Evolutionary conservation across 2,329 filamentous ascomycete species (phyloP).

Genomic region (Alternaria sp.): DNA sequence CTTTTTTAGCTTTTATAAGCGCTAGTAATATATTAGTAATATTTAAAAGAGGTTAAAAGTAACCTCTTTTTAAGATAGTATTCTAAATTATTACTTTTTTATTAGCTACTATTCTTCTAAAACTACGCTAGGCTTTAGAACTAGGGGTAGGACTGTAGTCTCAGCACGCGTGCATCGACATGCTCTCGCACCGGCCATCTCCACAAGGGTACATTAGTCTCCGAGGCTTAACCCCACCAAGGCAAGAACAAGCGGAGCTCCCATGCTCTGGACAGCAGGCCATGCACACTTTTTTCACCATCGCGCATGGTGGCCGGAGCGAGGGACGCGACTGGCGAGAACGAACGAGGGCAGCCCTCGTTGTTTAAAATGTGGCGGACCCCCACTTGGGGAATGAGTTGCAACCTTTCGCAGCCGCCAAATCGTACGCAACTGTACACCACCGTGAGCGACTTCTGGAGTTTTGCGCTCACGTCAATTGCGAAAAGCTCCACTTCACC

Average conservation of each 20-base stretch:
- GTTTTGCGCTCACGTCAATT: constrained; percentile 49
- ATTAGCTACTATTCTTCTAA: no score
- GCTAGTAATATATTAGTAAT: no score
- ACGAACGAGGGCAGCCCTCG: not conserved
- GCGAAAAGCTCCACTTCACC: constrained; percentile 43
- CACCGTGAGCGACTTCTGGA: constrained; percentile 50
- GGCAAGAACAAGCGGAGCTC: constrained; percentile 9
- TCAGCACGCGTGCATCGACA: constrained; percentile 21
- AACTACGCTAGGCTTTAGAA: no score
- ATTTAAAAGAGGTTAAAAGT: no score
- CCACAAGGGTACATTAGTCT: constrained; percentile 9
- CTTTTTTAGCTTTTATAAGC: no score
- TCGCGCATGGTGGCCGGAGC: constrained; percentile 6
- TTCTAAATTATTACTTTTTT: no score
- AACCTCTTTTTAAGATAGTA: no score
- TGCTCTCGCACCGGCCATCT: constrained; percentile 4
- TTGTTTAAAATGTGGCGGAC: constrained; percentile 32
- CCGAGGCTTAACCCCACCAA: constrained; percentile 24
- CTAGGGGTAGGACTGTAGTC: no score
- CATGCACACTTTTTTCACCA: constrained; percentile 31
- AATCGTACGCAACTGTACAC: constrained; percentile 6
- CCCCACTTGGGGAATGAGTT: constrained; percentile 10
- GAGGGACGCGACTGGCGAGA: constrained; percentile 5
- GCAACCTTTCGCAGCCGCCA: constrained; percentile 6
- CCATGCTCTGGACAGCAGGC: constrained; percentile 18